Conservation (phyloP, 2,329 filamentous ascomycete genomes). For the Thelonectria discophora region DNA sequence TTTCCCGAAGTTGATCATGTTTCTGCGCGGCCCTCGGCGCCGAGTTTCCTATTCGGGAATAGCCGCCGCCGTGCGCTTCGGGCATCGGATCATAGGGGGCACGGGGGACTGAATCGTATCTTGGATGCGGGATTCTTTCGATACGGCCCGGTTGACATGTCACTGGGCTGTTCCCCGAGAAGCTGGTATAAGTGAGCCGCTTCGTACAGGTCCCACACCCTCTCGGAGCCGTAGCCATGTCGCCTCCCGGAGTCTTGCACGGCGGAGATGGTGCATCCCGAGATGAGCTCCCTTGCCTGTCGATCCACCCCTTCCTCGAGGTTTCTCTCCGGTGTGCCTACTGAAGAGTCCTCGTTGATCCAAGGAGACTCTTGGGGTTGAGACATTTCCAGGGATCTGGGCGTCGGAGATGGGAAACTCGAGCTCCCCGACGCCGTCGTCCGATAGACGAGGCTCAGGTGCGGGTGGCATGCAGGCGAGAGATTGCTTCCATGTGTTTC, state of each 20-base stretch:
- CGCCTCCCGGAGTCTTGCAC: not conserved
- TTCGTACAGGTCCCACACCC: not conserved
- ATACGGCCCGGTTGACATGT: too few relatives aligned
- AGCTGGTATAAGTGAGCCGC: conserved; percentile 9
- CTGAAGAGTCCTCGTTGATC: not conserved
- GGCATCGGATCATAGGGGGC: conserved; percentile 1
- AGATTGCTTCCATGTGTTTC: not conserved
- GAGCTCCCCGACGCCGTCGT: not conserved
- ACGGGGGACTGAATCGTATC: not conserved
- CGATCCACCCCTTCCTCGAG: not conserved
- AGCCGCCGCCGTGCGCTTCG: not conserved
- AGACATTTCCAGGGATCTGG: conserved; percentile 5
- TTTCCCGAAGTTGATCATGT: conserved; percentile 4
- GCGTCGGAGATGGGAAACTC: conserved; percentile 2
- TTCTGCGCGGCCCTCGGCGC: conserved; percentile 22
- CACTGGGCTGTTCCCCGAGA: too few relatives aligned
- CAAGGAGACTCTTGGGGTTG: not conserved
- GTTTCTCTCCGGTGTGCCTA: not conserved
- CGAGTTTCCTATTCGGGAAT: conserved; percentile 29
- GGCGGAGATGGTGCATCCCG: not conserved
- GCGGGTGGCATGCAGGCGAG: conserved; percentile 6
- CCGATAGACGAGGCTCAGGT: conserved; percentile 4
- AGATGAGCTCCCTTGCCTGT: conserved; percentile 7
- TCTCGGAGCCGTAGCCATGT: too few relatives aligned
- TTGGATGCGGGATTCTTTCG: not conserved